Percentiles rank a stretch among this genome's conserved stretches.
These are phyloP conservation scores for Neofusicoccum ribis DNA, from an alignment of 2,329 filamentous ascomycete genomes.

Conservation along the genomic window DNA sequence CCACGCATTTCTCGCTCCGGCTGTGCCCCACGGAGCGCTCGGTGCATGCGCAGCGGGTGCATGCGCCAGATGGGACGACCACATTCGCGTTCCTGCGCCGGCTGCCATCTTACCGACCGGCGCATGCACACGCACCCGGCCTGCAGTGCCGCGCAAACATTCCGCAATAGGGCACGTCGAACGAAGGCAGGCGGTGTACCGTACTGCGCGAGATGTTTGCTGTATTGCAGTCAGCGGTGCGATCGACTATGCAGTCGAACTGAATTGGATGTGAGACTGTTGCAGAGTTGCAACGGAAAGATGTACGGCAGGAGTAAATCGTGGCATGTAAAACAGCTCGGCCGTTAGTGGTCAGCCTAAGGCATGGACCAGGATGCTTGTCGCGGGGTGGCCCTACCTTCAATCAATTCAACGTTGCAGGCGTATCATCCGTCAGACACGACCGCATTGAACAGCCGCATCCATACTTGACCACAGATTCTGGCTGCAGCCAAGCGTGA, in stretches of 20 bases:
- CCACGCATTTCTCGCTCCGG: not conserved
- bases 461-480: not conserved
- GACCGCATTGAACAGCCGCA: not conserved
- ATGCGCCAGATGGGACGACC: not conserved
- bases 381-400: not conserved
- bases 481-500: not conserved
- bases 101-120: not conserved
- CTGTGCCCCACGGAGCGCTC: slow-evolving; percentile 9
- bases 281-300: slow-evolving; percentile 8
- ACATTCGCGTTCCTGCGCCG: not conserved
- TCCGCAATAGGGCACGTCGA: not conserved
- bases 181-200: not conserved
- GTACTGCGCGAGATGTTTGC: not conserved
- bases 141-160: not conserved
- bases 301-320: not conserved
- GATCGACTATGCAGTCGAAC: not conserved
- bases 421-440: not conserved
- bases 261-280: not conserved
- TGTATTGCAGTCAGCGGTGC: not conserved
- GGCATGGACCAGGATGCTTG: not conserved
- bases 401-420: not conserved
- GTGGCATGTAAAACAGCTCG: not conserved
- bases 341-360: not conserved
- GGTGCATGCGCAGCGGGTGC: not conserved
- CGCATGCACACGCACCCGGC: not conserved